A percentile compares a stretch with the other conserved stretches of the same genome.
phyloP scores from a whole-genome alignment of 306 rosid genomes.

The Sindora glabra region DNA sequence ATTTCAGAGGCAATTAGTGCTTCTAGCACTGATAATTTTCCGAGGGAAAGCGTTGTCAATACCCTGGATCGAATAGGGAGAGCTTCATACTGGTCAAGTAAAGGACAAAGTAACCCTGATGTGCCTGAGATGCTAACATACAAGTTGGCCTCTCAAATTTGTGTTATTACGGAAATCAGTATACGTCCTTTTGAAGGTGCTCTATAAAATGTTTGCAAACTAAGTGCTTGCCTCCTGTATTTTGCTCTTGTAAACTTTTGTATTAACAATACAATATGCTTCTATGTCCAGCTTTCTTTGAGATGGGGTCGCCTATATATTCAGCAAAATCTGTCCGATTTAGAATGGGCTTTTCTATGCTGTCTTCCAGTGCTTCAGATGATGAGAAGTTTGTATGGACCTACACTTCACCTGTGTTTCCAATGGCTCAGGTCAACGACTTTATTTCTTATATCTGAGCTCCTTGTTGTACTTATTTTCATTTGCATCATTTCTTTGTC shows the following conservation, averaged over 20 bases:
- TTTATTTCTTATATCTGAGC: too few species aligned
- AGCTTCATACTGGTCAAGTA: conserved; percentile 50
- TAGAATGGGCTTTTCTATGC: conserved; percentile 28
- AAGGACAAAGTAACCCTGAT: conserved; percentile 29
- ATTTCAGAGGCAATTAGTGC: conserved; percentile 28
- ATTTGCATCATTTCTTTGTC: too few species aligned
- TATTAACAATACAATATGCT: conserved; percentile 1
- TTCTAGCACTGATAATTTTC: conserved; percentile 53
- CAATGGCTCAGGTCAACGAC: conserved; percentile 34
- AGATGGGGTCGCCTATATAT: too few species aligned
- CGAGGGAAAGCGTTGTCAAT: conserved; percentile 36
- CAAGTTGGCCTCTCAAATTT: conserved; percentile 36
- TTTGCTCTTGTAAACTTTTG: not conserved
- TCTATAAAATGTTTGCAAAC: not conserved
- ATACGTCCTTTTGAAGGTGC: conserved; percentile 45
- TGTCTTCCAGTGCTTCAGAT: conserved; percentile 6
- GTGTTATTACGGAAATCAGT: conserved; percentile 30
- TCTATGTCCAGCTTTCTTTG: conserved; percentile 27
- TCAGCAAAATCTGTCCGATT: too few species aligned
- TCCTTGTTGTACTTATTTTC: not conserved
- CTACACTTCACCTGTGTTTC: conserved; percentile 40
- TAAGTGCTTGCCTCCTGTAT: not conserved
- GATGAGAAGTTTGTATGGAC: conserved; percentile 36
- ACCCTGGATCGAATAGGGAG: conserved; percentile 22
- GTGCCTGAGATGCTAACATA: conserved; percentile 44